Evolutionary conservation across 139 green algal genomes (phyloP), one percentile per base, ranked within the genome.

Genomic region (Marvania coccoides): DNA sequence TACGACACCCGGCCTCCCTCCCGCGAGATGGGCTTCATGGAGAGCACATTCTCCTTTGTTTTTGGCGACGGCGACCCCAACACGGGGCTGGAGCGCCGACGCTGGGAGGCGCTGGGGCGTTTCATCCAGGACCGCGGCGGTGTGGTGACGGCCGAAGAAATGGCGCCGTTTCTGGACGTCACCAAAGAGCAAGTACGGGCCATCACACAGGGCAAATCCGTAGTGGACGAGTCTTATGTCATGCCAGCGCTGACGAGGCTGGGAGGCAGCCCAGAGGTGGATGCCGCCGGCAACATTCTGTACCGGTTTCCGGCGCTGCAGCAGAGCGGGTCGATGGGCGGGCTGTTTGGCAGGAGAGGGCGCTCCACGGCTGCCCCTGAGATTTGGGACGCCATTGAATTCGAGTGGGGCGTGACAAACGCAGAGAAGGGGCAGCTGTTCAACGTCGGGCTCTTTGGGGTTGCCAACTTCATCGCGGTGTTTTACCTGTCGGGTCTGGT

Each of bases 51-150:
- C 72, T 88, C 74, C 3, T 98, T 96, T 70, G 93, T 98, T 38
- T 98, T 98, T 82, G 93, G 93, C 0, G 93, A 98, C 73, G 93
- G 93, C 0, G 82, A 98, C 73, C 91, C 92, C 8, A 98, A 98
- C 63, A 35, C 68, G 4, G 77, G 60, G 31, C 92, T 82, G 23
- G 90, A 98, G 37, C 76, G 86, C 53, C 40, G 61, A 35, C 82
- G 90, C 1, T 98, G 92, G 92, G 60, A 78, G 26, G 36, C 61
- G 40, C 80, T 97, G 35, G 75, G 76, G 5, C 55, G 59, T 1
- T 74, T 76, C 61, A 92, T 95, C 34, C 34, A 72, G 29, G 40
- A 35, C 7, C 75, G 73, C 48, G 83, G 85, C 19, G 93, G 93
- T 13, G 91, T 96, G 7, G 88, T 98, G 34, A 90, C 85, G 12